Percentiles rank a stretch among this genome's conserved stretches.
Conservation (phyloP, 2,329 filamentous ascomycete genomes). For the Monascus ruber region DNA sequence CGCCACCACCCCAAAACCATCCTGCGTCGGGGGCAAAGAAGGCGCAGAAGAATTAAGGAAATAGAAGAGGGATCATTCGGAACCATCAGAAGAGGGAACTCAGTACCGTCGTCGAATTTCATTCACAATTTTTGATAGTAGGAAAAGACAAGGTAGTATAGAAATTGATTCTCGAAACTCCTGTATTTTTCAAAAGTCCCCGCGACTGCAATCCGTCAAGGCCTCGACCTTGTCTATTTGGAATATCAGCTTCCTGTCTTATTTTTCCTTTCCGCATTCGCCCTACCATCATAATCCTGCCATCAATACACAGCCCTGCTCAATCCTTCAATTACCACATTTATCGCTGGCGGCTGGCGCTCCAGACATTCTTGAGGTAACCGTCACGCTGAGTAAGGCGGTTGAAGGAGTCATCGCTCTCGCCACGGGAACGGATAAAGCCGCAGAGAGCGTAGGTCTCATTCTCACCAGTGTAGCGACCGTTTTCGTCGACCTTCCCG, state of each 20-base stretch:
- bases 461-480: conserved; percentile 93
- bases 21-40: neutral
- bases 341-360: conserved; percentile 50
- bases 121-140: neutral
- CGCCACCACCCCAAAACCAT: too few species aligned
- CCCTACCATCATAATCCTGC: conserved; percentile 20
- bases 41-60: neutral
- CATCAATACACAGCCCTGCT: neutral
- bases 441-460: conserved; percentile 95
- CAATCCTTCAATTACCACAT: conserved; percentile 7
- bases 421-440: conserved; percentile 95
- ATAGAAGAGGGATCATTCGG: neutral
- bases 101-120: neutral
- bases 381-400: conserved; percentile 90
- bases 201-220: neutral
- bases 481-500: conserved; percentile 98
- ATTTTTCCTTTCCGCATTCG: conserved; percentile 12
- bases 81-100: too few species aligned
- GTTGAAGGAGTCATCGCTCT: conserved; percentile 96
- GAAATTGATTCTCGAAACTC: neutral
- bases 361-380: conserved; percentile 95
- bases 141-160: neutral
- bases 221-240: neutral
- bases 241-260: neutral
- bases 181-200: neutral